phyloP scores from a whole-genome alignment of 805 yeast species.

The Yarrowia yakushimensis region DNA sequence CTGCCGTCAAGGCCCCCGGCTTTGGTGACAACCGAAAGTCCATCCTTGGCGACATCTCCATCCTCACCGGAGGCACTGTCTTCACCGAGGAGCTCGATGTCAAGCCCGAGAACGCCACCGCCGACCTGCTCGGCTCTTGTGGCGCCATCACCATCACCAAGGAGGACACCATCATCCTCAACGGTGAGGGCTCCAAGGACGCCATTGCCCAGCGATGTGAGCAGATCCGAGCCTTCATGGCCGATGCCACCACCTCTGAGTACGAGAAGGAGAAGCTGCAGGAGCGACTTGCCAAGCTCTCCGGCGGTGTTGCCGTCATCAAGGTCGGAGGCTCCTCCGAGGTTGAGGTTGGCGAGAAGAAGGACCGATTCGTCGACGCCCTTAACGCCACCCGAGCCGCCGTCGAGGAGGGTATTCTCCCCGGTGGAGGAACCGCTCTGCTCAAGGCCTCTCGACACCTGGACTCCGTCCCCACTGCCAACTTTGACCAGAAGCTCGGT shows the following conservation, averaged over 20 bases:
- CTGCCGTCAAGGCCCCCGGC: conserved; percentile 98
- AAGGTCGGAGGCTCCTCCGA: conserved; percentile 97
- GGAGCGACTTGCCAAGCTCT: conserved; percentile 93
- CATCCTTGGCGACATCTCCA: conserved; percentile 92
- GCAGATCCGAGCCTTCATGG: conserved; percentile 81
- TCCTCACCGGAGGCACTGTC: conserved; percentile 86
- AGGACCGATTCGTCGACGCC: conserved; percentile 98
- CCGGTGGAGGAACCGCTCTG: conserved; percentile 99
- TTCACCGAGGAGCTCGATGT: conserved; percentile 89
- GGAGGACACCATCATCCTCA: conserved; percentile 90
- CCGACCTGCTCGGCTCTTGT: conserved; percentile 84
- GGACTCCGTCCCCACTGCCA: conserved; percentile 65
- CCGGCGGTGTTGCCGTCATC: conserved; percentile 98
- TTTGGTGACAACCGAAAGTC: conserved; percentile 98
- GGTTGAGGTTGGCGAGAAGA: conserved; percentile 98
- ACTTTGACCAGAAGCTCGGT: conserved; percentile 96
- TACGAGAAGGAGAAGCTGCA: conserved; percentile 96
- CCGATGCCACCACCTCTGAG: conserved; percentile 67
- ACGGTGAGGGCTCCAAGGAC: conserved; percentile 87
- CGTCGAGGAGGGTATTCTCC: conserved; percentile 95
- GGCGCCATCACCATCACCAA: conserved; percentile 90
- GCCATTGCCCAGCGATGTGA: conserved; percentile 82
- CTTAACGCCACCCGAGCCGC: conserved; percentile 98
- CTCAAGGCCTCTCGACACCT: conserved; percentile 82
- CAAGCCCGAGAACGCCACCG: conserved; percentile 91